Evolutionary conservation across 225 moss, liverwort and hornwort genomes (phyloP), one percentile per base, ranked within the genome.

Genomic region (Polytrichum formosum): DNA sequence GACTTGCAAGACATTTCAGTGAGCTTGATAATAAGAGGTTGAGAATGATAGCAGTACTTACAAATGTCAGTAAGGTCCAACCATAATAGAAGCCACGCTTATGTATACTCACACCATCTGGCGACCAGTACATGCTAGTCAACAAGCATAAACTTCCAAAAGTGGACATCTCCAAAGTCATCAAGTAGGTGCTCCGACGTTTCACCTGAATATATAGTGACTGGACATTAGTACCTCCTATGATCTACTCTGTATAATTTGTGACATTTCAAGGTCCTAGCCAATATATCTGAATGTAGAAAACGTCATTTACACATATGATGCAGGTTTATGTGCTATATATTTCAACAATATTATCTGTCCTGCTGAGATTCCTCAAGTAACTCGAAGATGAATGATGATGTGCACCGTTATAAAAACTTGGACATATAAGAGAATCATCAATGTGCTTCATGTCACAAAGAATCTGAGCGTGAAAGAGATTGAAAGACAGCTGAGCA

Each of bases 111-210:
- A 73, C 84, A 56, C 98, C 98, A 80, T 98, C 98, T n/a, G 94
- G 92, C 62, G 98, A 98, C 80, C 86, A 88, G 68, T 80, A 82
- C 90, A 94, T 83, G 80, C 98, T 98, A 68, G 62, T 76, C 58
- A 85, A 31, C 23, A 98, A 81, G 74, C 85, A 85, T 35, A 86
- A 68, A 65, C 85, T 85, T 72, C 91, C 98, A 67, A 92, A 89
- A 13, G 79, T 78, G 53, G 94, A 98, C 98, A 98, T 98, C 80
- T 98, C 98, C 56, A 98, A 53, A 13, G 98, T 98, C 98, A 94
- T 92, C 81, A 98, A 84, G 72, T 94, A 98, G 26, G 91, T 84
- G 78, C 92, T 91, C 72, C 94, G 79, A 79, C 77, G 91, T 72
- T 90, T 94, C 68, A 98, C 92, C 92, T 92, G 82, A 75, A 72